A percentile compares a stretch with the other conserved stretches of the same genome.
phyloP scores from a whole-genome alignment of 768 basidiomycete species.

The Russula ochroleuca region DNA sequence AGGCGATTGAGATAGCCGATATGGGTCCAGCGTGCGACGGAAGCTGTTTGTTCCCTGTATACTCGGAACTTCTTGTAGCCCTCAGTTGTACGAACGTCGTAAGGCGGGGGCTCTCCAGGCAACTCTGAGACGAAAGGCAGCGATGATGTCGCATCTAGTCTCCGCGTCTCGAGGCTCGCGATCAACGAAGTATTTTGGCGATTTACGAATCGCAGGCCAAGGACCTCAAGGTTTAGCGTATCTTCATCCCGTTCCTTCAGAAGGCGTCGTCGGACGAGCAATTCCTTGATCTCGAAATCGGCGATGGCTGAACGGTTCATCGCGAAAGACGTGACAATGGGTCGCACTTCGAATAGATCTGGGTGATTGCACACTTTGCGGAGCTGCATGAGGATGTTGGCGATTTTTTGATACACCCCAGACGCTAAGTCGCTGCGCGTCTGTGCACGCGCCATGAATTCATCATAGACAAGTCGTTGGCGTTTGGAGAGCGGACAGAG shows the following conservation, averaged over 20 bases:
- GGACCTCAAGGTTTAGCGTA: conserved; percentile 52
- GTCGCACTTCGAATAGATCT: conserved; percentile 85
- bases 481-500: conserved; percentile 86
- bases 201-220: conserved; percentile 61
- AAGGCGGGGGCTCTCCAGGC: conserved; percentile 61
- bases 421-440: conserved; percentile 79
- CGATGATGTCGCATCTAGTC: conserved; percentile 54
- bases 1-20: conserved; percentile 68
- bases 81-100: conserved; percentile 68
- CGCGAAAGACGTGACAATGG: conserved; percentile 71
- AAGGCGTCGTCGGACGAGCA: conserved; percentile 75
- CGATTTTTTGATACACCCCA: conserved; percentile 83
- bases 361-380: conserved; percentile 97
- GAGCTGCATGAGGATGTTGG: conserved; percentile 96
- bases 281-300: conserved; percentile 81
- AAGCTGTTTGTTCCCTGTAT: conserved; percentile 46
- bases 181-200: conserved; percentile 51
- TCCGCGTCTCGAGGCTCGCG: conserved; percentile 49
- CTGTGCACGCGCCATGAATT: conserved; percentile 87
- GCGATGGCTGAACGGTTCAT: conserved; percentile 72
- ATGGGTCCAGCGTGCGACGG: conserved; percentile 61
- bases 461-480: conserved; percentile 93
- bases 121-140: conserved; percentile 52
- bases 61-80: conserved; percentile 57
- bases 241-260: conserved; percentile 52